These are phyloP conservation scores for Talaromyces verruculosus DNA, from an alignment of 2,329 filamentous ascomycete species.

Conservation along the genomic window DNA sequence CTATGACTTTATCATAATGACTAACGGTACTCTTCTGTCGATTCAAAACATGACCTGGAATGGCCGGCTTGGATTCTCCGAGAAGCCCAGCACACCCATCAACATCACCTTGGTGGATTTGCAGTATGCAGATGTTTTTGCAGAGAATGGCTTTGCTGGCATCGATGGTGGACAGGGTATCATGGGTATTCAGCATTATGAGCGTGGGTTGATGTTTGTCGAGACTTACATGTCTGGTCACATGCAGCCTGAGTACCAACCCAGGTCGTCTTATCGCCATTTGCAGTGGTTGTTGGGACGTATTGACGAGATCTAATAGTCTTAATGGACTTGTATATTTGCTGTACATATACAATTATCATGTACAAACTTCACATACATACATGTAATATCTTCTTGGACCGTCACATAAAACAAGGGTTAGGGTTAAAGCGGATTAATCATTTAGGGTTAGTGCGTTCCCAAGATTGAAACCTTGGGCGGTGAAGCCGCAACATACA, in stretches of 20 bases:
- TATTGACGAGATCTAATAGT: conserved; percentile 20
- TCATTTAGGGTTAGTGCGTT: background rate
- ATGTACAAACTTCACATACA: background rate
- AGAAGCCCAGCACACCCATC: conserved; percentile 48
- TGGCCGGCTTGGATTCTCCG: conserved; percentile 68
- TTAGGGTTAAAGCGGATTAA: background rate
- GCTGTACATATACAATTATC: background rate
- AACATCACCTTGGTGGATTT: conserved; percentile 48
- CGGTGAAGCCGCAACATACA: background rate
- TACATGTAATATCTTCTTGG: background rate
- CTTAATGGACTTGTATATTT: background rate
- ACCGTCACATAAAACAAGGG: background rate
- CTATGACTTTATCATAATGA: conserved; percentile 66
- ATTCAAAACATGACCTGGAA: conserved; percentile 84
- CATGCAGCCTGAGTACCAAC: conserved; percentile 62
- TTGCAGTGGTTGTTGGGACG: conserved; percentile 46
- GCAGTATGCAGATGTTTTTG: conserved; percentile 52
- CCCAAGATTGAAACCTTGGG: background rate
- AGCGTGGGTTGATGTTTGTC: conserved; percentile 73
- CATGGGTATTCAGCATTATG: conserved; percentile 68
- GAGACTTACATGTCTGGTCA: conserved; percentile 39
- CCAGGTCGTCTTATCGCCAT: conserved; percentile 67
- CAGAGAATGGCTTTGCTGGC: conserved; percentile 62
- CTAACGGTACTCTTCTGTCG: conserved; percentile 67
- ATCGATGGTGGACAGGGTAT: conserved; percentile 65